These are phyloP conservation scores for Whalleya microplaca DNA, from an alignment of 2,329 filamentous ascomycete genomes.

Conservation along the genomic window DNA sequence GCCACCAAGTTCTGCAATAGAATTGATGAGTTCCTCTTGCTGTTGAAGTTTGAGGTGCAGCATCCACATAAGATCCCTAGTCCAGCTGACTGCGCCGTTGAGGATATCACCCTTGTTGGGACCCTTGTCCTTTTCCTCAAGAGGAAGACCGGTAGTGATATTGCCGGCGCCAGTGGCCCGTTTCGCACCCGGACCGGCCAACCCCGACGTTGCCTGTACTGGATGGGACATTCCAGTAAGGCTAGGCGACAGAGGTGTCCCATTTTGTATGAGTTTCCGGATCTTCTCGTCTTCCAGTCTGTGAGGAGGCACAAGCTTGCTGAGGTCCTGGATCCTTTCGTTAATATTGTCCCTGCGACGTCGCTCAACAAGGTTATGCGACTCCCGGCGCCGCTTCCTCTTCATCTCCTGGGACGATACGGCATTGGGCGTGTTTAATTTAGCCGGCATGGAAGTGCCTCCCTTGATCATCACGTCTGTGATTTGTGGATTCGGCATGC, in stretches of 20 bases:
- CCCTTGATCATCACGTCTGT: slow-evolving; percentile 88
- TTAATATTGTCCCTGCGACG: slow-evolving; percentile 97
- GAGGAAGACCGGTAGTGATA: slow-evolving; percentile 88
- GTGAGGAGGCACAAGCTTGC: slow-evolving; percentile 88
- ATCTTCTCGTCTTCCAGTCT: slow-evolving; percentile 97
- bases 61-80: slow-evolving; percentile 96
- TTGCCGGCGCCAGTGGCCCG: slow-evolving; percentile 78
- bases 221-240: slow-evolving; percentile 71
- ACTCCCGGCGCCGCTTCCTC: slow-evolving; percentile 86
- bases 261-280: slow-evolving; percentile 90
- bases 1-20: slow-evolving; percentile 72
- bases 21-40: slow-evolving; percentile 82
- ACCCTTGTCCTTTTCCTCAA: slow-evolving; percentile 98
- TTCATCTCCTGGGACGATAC: slow-evolving; percentile 91
- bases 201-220: slow-evolving; percentile 80
- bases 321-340: slow-evolving; percentile 95
- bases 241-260: slow-evolving; percentile 84
- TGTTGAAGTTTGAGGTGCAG: slow-evolving; percentile 86
- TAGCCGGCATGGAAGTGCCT: slow-evolving; percentile 85
- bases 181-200: slow-evolving; percentile 82
- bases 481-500: slow-evolving; percentile 75
- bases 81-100: slow-evolving; percentile 97
- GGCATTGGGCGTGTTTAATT: slow-evolving; percentile 63
- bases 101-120: slow-evolving; percentile 99
- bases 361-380: slow-evolving; percentile 95